Base-by-base conservation (phyloP, 495 filamentous ascomycete species). In the Hyaloscypha bicolor region DNA sequence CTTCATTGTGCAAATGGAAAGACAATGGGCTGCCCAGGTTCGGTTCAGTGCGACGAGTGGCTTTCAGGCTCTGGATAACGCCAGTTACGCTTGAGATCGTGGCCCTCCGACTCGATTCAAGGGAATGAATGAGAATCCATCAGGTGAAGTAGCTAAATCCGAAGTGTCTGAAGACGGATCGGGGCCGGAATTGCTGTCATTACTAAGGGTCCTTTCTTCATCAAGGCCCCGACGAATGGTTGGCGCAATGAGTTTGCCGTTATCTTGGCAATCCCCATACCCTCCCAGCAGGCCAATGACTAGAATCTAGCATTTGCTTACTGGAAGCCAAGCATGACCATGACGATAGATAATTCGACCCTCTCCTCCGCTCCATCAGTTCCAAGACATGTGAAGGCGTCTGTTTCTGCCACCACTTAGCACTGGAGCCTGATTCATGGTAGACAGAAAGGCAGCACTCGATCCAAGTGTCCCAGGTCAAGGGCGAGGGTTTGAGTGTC, bases 281-380 rank as follows among this genome's bases (percentile, higher is more conserved):
- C 51, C 2, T 1, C 51, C 51, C 22, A 53, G 22, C 9, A 53
- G 51, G 19, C 51, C 51, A 25, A 53, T 53, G 22, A 4, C 51
- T 53, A 53, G 16, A 25, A 53, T 53, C 51, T 16, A 53, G 51
- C 1, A n/a, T 16, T 25, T 53, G 51, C 51, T 53, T n/a, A 53
- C 51, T 8, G 51, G 51, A n/a, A 53, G 51, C 51, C 51, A 53
- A 53, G 51, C 51, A 53, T 53, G 51, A 6, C 51, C 51, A 53
- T 53, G 51, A 0, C 51, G 51, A 53, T 53, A 53, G 16, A 53
- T 53, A 53, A 53, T 6, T 2, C 51, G 51, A 16, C 51, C 51
- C 51, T 53, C 51, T 53, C 16, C 19, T 53, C 9, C 51, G 4
- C 51, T 53, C 4, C 2, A 6, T 53, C 19, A 53, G 19, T 6